Percentiles rank a stretch among this genome's conserved stretches.
Conservation (phyloP, 73 alveolate species). For the Tetrahymena elliotti region DNA sequence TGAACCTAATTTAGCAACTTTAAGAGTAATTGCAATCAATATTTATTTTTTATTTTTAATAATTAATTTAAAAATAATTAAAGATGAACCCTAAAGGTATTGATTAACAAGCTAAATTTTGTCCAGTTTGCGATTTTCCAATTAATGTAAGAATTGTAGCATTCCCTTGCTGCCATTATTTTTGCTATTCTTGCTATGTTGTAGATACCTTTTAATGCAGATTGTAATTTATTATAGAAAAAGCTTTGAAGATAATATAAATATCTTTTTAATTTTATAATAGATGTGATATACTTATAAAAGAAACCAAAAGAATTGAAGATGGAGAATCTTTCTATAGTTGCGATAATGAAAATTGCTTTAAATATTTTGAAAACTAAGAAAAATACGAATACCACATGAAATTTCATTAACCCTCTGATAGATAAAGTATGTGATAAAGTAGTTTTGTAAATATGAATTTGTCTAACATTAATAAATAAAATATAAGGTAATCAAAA, state of each 20-base stretch:
- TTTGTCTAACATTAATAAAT: not conserved
- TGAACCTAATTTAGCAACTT: not conserved
- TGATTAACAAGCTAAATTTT: not conserved
- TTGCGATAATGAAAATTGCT: not conserved
- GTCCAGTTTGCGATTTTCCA: conserved; percentile 1
- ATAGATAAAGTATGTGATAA: not conserved
- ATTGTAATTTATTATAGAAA: not conserved
- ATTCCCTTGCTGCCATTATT: not conserved
- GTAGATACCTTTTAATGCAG: not conserved
- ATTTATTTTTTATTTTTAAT: not conserved
- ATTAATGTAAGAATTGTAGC: not conserved
- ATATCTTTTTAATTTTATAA: not conserved
- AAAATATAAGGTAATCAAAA: not conserved
- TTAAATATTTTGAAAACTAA: not conserved
- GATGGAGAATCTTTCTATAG: not conserved
- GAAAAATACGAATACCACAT: not conserved
- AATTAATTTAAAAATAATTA: not conserved
- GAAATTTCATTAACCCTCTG: not conserved
- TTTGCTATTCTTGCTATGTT: not conserved
- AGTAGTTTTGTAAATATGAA: not conserved
- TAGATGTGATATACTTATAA: not conserved
- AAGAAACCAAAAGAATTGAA: not conserved
- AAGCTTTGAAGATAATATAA: not conserved
- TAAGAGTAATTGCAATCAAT: not conserved
- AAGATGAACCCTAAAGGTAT: not conserved